Evolutionary conservation across 495 filamentous ascomycete genomes (phyloP).

Genomic region (Hypoxylon fragiforme): DNA sequence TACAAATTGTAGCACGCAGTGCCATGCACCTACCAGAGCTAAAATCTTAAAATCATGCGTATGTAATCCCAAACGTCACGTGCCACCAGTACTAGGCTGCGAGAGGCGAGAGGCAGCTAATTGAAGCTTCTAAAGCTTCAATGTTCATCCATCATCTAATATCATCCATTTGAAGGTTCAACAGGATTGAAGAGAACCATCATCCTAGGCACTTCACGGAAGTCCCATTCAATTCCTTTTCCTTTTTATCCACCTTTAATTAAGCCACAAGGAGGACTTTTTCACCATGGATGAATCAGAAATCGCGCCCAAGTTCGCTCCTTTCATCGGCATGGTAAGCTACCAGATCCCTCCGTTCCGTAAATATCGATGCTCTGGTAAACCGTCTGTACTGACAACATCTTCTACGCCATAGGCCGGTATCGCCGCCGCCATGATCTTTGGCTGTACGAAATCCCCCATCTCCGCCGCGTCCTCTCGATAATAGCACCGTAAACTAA

Average conservation of each 20-base stretch:
- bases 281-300: conserved; percentile 68
- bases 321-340: conserved; percentile 96
- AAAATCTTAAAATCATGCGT: not conserved
- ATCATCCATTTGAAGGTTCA: conserved; percentile 16
- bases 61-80: conserved; percentile 20
- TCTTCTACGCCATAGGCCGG: conserved; percentile 61
- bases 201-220: not conserved
- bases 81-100: conserved; percentile 7
- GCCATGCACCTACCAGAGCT: too few relatives aligned
- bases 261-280: not conserved
- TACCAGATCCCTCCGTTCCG: conserved; percentile 30
- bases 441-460: conserved; percentile 71
- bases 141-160: too few relatives aligned
- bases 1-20: too few relatives aligned
- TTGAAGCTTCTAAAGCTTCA: too few relatives aligned
- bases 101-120: conserved; percentile 19
- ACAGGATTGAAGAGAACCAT: conserved; percentile 27
- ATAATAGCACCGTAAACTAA: conserved; percentile 26
- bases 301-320: conserved; percentile 84
- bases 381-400: conserved; percentile 42
- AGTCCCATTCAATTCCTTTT: conserved; percentile 3
- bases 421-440: conserved; percentile 92
- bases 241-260: not conserved
- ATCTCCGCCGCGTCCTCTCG: conserved; percentile 12
- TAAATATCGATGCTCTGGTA: conserved; percentile 30